Conservation (phyloP, 163 green algal genomes). For the Chlorella variabilis region DNA sequence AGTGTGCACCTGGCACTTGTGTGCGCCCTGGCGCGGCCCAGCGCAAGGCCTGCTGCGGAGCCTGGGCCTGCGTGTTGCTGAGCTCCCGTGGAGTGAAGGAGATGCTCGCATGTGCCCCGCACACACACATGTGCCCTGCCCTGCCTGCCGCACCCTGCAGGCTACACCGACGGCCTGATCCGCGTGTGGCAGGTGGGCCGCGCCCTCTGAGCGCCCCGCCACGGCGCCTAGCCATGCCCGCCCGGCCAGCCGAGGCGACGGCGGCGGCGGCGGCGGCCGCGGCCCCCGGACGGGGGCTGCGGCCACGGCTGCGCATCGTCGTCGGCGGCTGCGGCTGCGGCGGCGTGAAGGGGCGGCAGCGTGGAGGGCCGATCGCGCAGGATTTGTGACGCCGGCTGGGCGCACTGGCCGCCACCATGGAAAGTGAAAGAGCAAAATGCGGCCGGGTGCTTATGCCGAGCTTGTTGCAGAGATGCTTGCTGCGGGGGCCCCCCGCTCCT, state of each 20-base stretch:
- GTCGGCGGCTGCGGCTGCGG: not conserved
- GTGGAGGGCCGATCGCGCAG: slow-evolving; percentile 2
- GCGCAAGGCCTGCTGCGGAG: no score
- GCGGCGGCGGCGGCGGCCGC: no score
- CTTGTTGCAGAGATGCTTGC: slow-evolving; percentile 34
- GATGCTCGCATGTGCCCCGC: no score
- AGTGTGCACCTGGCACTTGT: no score
- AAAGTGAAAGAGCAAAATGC: slow-evolving; percentile 35
- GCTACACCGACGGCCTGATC: slow-evolving; percentile 97
- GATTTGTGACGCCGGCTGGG: slow-evolving; percentile 24
- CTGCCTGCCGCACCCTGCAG: not conserved
- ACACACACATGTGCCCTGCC: no score
- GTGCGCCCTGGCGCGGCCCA: no score
- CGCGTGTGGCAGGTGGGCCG: slow-evolving; percentile 86
- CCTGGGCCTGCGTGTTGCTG: no score
- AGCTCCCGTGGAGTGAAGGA: no score
- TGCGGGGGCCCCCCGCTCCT: not conserved
- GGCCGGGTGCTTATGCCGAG: slow-evolving; percentile 1
- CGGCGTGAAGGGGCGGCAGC: not conserved
- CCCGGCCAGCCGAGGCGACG: no score
- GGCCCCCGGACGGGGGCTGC: no score
- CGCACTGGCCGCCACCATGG: slow-evolving; percentile 23
- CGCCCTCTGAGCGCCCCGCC: slow-evolving; percentile 37
- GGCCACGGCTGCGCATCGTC: no score
- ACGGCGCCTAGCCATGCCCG: no score